Percentiles rank a stretch among this genome's conserved stretches.
phyloP scores from a whole-genome alignment of 768 basidiomycete genomes.

The Tylopilus felleus region DNA sequence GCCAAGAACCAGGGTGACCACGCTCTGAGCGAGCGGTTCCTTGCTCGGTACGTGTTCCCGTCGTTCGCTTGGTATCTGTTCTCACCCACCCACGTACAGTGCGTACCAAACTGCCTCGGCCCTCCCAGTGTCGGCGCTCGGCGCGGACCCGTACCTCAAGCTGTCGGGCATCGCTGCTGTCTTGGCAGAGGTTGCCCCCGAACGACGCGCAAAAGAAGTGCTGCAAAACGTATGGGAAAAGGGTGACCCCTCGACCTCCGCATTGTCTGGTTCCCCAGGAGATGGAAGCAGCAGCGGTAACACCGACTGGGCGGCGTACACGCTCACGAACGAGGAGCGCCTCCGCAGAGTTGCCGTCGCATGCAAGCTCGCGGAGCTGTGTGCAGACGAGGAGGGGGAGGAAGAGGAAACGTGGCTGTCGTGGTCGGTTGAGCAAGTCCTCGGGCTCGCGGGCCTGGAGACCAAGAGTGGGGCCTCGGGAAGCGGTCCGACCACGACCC shows the following conservation, averaged over 20 bases:
- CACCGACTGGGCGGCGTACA: too few relatives aligned
- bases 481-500: too few relatives aligned
- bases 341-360: conserved; percentile 41
- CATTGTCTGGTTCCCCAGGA: too few relatives aligned
- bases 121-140: conserved; percentile 37
- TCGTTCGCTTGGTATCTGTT: neutral
- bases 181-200: conserved; percentile 48
- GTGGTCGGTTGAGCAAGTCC: conserved; percentile 42
- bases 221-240: conserved; percentile 25
- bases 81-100: conserved; percentile 27
- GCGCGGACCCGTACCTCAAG: conserved; percentile 56
- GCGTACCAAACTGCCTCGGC: conserved; percentile 54
- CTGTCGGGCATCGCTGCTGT: conserved; percentile 62
- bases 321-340: too few relatives aligned
- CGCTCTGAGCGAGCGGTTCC: conserved; percentile 46
- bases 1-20: conserved; percentile 59
- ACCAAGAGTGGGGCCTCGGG: too few relatives aligned
- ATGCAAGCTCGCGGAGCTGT: conserved; percentile 44
- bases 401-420: conserved; percentile 45
- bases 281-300: too few relatives aligned
- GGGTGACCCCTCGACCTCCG: neutral
- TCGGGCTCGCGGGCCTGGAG: conserved; percentile 28
- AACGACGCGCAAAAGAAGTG: conserved; percentile 24
- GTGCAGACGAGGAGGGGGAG: conserved; percentile 26
- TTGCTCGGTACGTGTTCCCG: conserved; percentile 45